phyloP scores from a whole-genome alignment of 176 grass and related monocot species.

The Zoysia japonica region DNA sequence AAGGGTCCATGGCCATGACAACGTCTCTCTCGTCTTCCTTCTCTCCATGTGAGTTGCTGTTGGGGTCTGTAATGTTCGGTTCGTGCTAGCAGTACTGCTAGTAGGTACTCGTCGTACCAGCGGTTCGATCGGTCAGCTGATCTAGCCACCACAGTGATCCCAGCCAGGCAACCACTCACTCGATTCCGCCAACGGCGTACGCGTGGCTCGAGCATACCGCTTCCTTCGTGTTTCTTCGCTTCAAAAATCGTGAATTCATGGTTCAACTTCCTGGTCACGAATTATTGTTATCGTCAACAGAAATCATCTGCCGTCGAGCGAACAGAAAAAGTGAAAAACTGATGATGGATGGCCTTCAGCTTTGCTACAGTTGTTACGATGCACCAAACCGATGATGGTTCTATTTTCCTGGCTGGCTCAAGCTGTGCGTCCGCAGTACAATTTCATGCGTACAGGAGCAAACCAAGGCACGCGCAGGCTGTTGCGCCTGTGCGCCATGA shows the following conservation, averaged over 20 bases:
- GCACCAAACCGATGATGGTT: too few species aligned
- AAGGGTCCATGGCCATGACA: too few species aligned
- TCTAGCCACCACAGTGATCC: neutral
- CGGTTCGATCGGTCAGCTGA: neutral
- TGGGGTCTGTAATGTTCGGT: neutral
- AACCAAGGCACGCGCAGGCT: too few species aligned
- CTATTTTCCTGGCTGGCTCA: too few species aligned
- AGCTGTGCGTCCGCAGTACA: too few species aligned
- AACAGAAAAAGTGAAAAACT: too few species aligned
- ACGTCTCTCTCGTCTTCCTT: too few species aligned
- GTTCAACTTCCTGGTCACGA: neutral
- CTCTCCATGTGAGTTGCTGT: conserved; percentile 13
- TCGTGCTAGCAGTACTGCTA: neutral
- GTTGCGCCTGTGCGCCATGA: too few species aligned
- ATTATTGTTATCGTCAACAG: neutral
- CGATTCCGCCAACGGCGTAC: neutral
- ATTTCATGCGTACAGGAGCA: too few species aligned
- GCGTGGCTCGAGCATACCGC: neutral
- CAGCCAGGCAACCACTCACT: too few species aligned
- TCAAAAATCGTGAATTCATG: neutral
- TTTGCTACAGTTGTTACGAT: too few species aligned
- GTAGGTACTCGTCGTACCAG: neutral
- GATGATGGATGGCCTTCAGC: too few species aligned
- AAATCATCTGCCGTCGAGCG: neutral
- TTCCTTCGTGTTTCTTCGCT: neutral